Conservation (phyloP, 768 basidiomycete genomes). For the Sporobolomyces pararoseus region DNA sequence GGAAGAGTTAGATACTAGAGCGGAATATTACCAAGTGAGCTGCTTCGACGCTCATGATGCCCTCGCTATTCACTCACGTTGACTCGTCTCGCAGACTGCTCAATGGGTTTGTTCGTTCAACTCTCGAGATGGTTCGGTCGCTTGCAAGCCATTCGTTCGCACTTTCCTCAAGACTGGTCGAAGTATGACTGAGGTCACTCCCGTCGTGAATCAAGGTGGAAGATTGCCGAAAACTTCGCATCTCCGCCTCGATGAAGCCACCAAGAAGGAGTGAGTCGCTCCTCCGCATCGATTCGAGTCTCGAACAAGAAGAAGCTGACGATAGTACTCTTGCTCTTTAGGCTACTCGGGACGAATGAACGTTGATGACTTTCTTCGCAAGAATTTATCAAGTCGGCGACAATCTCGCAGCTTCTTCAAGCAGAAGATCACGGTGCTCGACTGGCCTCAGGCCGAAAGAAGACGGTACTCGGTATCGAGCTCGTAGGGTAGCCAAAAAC, state of each 20-base stretch:
- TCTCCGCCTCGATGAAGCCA: neutral
- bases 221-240: neutral
- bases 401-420: no score
- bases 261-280: no score
- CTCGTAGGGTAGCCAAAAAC: no score
- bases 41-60: neutral
- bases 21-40: constrained; percentile 26
- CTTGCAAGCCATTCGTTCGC: constrained; percentile 71
- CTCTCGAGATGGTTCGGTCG: constrained; percentile 47
- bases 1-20: neutral
- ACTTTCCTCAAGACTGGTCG: constrained; percentile 56
- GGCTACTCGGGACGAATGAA: no score
- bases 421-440: no score
- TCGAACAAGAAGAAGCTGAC: no score
- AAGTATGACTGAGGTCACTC: constrained; percentile 26
- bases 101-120: constrained; percentile 64
- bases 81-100: constrained; percentile 56
- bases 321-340: no score
- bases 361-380: no score
- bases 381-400: no score
- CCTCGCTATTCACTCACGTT: neutral
- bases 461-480: no score
- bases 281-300: no score
- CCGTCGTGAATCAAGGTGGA: constrained; percentile 15
- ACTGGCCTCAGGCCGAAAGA: no score